A percentile compares a stretch with the other conserved stretches of the same genome.
phyloP scores from a whole-genome alignment of 2,329 filamentous ascomycete genomes.

The Chaetomiaceae sp. region DNA sequence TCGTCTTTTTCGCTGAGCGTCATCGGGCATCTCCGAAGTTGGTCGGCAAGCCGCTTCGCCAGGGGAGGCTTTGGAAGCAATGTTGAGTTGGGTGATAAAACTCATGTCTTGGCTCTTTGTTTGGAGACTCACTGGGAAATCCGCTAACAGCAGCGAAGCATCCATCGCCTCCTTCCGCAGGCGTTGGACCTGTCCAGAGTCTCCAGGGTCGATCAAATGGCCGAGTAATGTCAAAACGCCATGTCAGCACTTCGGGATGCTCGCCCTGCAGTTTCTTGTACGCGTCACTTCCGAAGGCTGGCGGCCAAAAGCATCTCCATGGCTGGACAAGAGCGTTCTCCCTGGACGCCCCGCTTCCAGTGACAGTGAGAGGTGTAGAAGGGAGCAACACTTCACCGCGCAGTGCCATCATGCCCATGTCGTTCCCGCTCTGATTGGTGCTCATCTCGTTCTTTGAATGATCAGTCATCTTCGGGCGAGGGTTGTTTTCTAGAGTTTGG shows the following conservation, averaged over 20 bases:
- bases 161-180: background rate
- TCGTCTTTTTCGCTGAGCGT: background rate
- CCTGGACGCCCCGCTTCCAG: background rate
- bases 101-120: no score
- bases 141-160: background rate
- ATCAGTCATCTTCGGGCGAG: background rate
- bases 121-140: background rate
- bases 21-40: background rate
- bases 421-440: background rate
- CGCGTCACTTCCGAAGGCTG: background rate
- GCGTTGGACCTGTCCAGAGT: conserved; percentile 2
- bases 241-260: conserved; percentile 9
- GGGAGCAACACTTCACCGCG: background rate
- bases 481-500: background rate
- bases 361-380: background rate
- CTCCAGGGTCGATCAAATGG: conserved; percentile 16
- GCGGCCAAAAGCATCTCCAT: conserved; percentile 15
- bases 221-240: conserved; percentile 7
- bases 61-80: no score
- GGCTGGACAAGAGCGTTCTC: conserved; percentile 1
- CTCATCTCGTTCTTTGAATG: background rate
- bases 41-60: background rate
- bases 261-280: background rate
- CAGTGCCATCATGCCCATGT: background rate
- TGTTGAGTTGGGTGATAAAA: background rate